Base-by-base conservation (phyloP, 2,329 filamentous ascomycete genomes). In the Cytospora piceae region DNA sequence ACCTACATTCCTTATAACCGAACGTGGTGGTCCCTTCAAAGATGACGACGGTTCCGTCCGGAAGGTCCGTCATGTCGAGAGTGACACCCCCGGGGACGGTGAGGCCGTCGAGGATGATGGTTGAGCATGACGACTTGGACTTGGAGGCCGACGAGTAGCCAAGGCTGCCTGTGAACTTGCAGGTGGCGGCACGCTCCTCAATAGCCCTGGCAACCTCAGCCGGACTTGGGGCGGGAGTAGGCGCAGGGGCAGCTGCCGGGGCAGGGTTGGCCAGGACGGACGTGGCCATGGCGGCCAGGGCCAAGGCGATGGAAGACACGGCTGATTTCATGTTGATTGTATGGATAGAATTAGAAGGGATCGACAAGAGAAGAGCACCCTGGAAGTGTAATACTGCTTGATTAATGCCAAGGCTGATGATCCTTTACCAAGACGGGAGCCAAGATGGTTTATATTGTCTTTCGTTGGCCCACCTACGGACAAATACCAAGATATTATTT, bases 1-100 rank as follows among this genome's bases (percentile, higher is more conserved):
- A n/a, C n/a, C 75, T 73, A 88, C 88, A 91, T 71, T 88, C 84
- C 69, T 85, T 79, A 77, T 89, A 90, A 17, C 80, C 64, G 31
- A 59, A 64, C 6, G 68, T 65, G n/a, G 59, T 68, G 31, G 63
- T 67, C n/a, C 58, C 58, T n/a, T 61, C 46, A 52, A 68, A 68
- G 70, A 84, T 85, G 58, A 67, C 66, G 32, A 69, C 72, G 17
- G 77, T 77, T 20, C 74, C 75, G 4, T 71, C 67, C 22, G 72
- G 71, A 7, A 79, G 70, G 24, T 71, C 71, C 22, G 72, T 75
- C 58, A 79, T 67, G 61, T 79, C 75, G 15, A 79, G 73, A 12
- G 76, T 78, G 52, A 70, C 71, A 22, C 76, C 76, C 4, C 77
- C 71, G 3, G 77, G 77, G 4, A 78, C 77, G 4, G 69, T 72